A percentile compares a stretch with the other conserved stretches of the same genome.
Conservation (phyloP, 352 stramenopile species). For the Pythium phragmiticola region DNA sequence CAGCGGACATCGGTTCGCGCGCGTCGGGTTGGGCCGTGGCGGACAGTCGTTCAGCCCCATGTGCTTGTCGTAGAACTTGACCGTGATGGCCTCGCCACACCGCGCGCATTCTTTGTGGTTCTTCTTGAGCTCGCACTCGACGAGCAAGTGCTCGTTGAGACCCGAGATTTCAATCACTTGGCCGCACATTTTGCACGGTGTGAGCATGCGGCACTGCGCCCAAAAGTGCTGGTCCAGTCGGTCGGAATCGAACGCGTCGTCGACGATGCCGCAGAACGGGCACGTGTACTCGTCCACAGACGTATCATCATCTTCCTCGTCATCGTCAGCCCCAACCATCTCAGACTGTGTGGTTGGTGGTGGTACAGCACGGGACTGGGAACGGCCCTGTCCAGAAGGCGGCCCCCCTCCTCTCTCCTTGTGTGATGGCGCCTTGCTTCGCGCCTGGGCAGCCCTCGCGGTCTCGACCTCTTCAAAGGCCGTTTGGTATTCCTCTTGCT, state of each 20-base stretch:
- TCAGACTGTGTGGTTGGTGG: conserved; percentile 17
- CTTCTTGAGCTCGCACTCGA: conserved; percentile 84
- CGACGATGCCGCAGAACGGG: conserved; percentile 88
- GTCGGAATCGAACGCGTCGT: conserved; percentile 88
- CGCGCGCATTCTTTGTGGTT: conserved; percentile 81
- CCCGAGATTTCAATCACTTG: conserved; percentile 92
- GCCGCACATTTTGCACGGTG: conserved; percentile 90
- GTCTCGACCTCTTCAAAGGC: conserved; percentile 77
- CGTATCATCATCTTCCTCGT: conserved; percentile 66
- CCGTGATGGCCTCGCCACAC: conserved; percentile 83
- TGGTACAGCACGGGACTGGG: conserved; percentile 7
- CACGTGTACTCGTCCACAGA: conserved; percentile 88
- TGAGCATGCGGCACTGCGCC: conserved; percentile 90
- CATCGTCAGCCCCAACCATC: conserved; percentile 22
- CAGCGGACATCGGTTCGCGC: conserved; percentile 74
- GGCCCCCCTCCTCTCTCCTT: conserved; percentile 12
- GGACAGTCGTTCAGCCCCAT: conserved; percentile 72
- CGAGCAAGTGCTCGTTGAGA: conserved; percentile 89
- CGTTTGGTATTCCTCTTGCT: conserved; percentile 89
- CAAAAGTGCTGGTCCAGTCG: conserved; percentile 92
- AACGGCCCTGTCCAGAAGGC: not conserved
- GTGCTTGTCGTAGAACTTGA: conserved; percentile 84
- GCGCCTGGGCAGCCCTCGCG: conserved; percentile 32
- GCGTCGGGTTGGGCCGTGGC: conserved; percentile 50
- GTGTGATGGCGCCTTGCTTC: conserved; percentile 14